A percentile compares a stretch with the other conserved stretches of the same genome.
These are phyloP conservation scores for Russula earlei DNA, from an alignment of 768 basidiomycete species.

Conservation along the genomic window DNA sequence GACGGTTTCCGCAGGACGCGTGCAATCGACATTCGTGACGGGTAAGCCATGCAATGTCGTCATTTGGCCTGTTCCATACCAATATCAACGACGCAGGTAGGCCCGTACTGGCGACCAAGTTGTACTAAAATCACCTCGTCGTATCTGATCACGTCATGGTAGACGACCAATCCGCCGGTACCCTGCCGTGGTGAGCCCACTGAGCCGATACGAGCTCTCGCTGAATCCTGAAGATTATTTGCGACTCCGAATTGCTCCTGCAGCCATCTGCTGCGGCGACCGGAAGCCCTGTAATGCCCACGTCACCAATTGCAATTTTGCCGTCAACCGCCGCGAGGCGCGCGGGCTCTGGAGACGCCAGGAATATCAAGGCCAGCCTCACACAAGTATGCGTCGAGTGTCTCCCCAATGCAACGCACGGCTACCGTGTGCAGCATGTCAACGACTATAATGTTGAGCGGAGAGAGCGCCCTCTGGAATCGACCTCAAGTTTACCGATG, in stretches of 20 bases:
- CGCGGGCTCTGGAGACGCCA: conserved; percentile 27
- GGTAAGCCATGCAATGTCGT: conserved; percentile 30
- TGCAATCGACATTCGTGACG: conserved; percentile 61
- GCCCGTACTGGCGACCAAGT: conserved; percentile 59
- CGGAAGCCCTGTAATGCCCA: conserved; percentile 46
- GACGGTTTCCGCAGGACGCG: conserved; percentile 36
- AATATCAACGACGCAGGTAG: conserved; percentile 36
- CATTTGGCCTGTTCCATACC: not conserved
- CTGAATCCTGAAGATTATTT: not conserved
- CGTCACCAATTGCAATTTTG: conserved; percentile 56
- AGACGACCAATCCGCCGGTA: not conserved
- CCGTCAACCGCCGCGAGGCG: conserved; percentile 36
- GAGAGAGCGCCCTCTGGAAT: conserved; percentile 30
- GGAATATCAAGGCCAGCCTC: conserved; percentile 30
- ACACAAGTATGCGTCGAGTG: not conserved
- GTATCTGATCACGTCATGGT: conserved; percentile 57
- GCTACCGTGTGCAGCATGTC: conserved; percentile 22
- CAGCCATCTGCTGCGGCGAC: conserved; percentile 30
- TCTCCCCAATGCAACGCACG: not conserved
- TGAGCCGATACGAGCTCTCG: not conserved
- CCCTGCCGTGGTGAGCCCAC: too few species aligned
- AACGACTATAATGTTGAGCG: conserved; percentile 27
- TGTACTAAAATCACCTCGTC: conserved; percentile 46
- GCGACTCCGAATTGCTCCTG: conserved; percentile 26
- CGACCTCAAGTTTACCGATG: conserved; percentile 31